Conservation (phyloP, 2,329 filamentous ascomycete genomes). For the Aspergillus sp. region DNA sequence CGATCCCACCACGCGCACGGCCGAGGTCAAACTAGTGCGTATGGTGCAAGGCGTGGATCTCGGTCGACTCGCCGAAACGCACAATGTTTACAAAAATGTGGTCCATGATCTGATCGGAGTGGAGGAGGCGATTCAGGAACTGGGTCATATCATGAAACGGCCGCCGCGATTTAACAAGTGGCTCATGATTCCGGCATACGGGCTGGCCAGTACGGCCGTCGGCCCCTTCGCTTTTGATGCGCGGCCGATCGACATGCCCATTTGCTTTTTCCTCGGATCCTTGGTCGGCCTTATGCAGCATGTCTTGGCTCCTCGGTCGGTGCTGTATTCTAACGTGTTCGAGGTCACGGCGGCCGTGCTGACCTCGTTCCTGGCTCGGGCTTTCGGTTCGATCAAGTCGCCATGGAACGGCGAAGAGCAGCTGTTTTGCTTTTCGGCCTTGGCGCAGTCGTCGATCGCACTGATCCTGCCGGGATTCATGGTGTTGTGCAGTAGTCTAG, state of each 20-base stretch:
- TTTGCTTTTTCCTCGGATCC: slow-evolving; percentile 72
- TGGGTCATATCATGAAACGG: slow-evolving; percentile 54
- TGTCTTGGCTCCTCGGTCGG: slow-evolving; percentile 70
- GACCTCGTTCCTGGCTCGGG: slow-evolving; percentile 66
- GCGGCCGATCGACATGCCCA: slow-evolving; percentile 72
- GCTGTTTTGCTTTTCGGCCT: slow-evolving; percentile 68
- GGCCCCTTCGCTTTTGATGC: slow-evolving; percentile 77
- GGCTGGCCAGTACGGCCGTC: slow-evolving; percentile 70
- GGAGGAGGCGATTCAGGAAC: slow-evolving; percentile 39
- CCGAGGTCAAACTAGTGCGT: slow-evolving; percentile 43
- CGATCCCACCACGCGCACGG: slow-evolving; percentile 42
- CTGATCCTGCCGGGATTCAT: slow-evolving; percentile 71
- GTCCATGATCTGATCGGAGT: slow-evolving; percentile 45
- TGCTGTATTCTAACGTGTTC: slow-evolving; percentile 63
- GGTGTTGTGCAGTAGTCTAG: slow-evolving; percentile 61
- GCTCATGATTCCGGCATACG: slow-evolving; percentile 65
- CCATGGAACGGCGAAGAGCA: slow-evolving; percentile 24
- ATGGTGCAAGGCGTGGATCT: slow-evolving; percentile 42
- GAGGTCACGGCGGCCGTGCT: slow-evolving; percentile 63
- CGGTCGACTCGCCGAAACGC: slow-evolving; percentile 41
- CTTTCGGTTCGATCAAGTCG: slow-evolving; percentile 61
- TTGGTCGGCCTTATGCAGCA: slow-evolving; percentile 73
- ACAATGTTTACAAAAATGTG: slow-evolving; percentile 46
- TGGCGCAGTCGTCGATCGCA: slow-evolving; percentile 70
- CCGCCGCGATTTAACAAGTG: slow-evolving; percentile 55